These are phyloP conservation scores for Penicillium sp. DNA, from an alignment of 2,329 filamentous ascomycete genomes.

Conservation along the genomic window DNA sequence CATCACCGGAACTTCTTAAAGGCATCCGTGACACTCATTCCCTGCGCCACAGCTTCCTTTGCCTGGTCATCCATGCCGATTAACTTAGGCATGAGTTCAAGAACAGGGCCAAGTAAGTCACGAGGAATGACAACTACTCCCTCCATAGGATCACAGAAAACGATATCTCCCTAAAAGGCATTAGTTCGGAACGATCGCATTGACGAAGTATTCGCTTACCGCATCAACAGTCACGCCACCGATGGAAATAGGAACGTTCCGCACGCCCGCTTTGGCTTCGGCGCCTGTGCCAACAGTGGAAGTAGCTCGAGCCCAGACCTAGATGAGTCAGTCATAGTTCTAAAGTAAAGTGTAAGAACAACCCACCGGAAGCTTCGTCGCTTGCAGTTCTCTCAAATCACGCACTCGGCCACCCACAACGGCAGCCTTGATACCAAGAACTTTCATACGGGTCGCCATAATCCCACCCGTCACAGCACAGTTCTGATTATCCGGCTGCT, in stretches of 20 bases:
- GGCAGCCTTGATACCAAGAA: constrained; percentile 55
- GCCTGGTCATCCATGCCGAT: constrained; percentile 55
- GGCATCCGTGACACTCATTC: constrained; percentile 60
- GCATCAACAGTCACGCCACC: constrained; percentile 41
- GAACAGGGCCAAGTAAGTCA: constrained; percentile 54
- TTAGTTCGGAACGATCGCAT: neutral
- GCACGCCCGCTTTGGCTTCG: constrained; percentile 40
- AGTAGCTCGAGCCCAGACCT: constrained; percentile 43
- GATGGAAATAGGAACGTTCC: constrained; percentile 40
- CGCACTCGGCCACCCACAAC: constrained; percentile 65
- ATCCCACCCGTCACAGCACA: constrained; percentile 74
- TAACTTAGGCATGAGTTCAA: constrained; percentile 55
- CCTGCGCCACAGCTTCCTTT: constrained; percentile 59
- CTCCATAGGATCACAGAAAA: constrained; percentile 65
- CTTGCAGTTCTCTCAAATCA: constrained; percentile 58
- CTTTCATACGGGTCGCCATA: constrained; percentile 65
- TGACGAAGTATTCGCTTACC: constrained; percentile 24
- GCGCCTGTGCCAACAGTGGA: constrained; percentile 45
- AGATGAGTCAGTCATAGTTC: constrained; percentile 9
- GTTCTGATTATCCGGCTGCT: constrained; percentile 59
- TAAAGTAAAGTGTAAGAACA: constrained; percentile 13
- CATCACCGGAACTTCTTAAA: constrained; percentile 53
- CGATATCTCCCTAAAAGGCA: constrained; percentile 54
- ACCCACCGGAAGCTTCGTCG: constrained; percentile 54
- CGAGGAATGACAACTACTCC: constrained; percentile 64